phyloP scores from a whole-genome alignment of 2,329 filamentous ascomycete genomes.

The Neopestalotiopsis clavispora region DNA sequence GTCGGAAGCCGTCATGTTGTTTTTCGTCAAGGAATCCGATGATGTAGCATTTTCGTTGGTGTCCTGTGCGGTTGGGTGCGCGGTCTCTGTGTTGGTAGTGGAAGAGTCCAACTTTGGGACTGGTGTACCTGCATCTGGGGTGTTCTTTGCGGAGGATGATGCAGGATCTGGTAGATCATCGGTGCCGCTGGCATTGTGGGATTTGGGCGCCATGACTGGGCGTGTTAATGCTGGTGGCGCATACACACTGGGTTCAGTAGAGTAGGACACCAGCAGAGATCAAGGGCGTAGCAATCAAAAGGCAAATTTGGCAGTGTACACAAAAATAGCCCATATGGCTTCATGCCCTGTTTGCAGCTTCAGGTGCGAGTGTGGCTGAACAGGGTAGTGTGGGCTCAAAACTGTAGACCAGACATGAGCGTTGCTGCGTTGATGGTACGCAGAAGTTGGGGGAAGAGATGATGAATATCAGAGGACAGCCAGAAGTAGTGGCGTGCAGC shows the following conservation, averaged over 20 bases:
- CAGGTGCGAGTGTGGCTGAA: slow-evolving; percentile 27
- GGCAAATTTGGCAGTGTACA: slow-evolving; percentile 21
- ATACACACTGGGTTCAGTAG: slow-evolving; percentile 33
- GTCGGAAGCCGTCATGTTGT: slow-evolving; percentile 51
- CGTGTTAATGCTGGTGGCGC: slow-evolving; percentile 38
- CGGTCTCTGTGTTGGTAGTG: slow-evolving; percentile 32
- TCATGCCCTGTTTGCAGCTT: slow-evolving; percentile 28
- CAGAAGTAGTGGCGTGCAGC: background rate
- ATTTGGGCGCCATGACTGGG: slow-evolving; percentile 40
- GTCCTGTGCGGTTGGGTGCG: slow-evolving; percentile 30
- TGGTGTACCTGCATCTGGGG: slow-evolving; percentile 32
- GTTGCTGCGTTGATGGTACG: slow-evolving; percentile 15
- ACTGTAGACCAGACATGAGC: slow-evolving; percentile 11
- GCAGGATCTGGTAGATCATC: slow-evolving; percentile 40
- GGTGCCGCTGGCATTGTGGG: slow-evolving; percentile 32
- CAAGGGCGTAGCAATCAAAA: slow-evolving; percentile 29
- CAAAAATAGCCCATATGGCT: slow-evolving; percentile 34
- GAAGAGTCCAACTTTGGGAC: slow-evolving; percentile 35
- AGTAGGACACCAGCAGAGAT: slow-evolving; percentile 34
- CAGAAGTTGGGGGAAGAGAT: background rate
- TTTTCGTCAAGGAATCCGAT: slow-evolving; percentile 54
- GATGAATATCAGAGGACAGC: background rate
- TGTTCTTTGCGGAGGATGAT: slow-evolving; percentile 38
- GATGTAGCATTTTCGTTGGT: slow-evolving; percentile 38
- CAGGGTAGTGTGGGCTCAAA: slow-evolving; percentile 26